These are phyloP conservation scores for Amoebophrya sp. DNA, from an alignment of 169 alveolate species.

Conservation along the genomic window DNA sequence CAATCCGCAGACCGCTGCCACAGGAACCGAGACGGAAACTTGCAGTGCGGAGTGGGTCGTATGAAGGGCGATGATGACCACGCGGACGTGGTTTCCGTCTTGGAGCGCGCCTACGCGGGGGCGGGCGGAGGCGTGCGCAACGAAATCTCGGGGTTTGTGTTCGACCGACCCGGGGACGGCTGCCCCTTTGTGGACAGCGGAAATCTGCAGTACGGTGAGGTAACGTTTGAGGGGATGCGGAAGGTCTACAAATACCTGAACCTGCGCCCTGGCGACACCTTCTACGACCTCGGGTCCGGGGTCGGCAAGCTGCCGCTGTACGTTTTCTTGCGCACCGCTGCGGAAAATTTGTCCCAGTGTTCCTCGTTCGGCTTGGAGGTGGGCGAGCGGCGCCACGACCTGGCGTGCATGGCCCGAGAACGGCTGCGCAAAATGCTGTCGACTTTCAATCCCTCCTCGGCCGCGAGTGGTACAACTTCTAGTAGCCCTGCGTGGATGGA, in stretches of 20 bases:
- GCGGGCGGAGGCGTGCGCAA: neutral
- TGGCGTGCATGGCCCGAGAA: neutral
- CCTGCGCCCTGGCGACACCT: neutral
- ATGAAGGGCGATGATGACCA: no score
- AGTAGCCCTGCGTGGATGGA: neutral
- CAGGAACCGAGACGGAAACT: no score
- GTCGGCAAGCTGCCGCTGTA: neutral
- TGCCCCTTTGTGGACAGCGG: neutral
- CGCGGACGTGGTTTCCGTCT: no score
- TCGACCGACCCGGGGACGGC: neutral
- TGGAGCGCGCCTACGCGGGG: neutral
- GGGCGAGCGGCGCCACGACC: neutral
- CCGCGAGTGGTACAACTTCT: neutral
- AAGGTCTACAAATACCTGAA: neutral
- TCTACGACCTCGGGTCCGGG: neutral
- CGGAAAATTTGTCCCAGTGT: neutral
- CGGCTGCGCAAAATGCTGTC: neutral
- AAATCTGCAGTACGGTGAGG: neutral
- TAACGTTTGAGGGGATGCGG: neutral
- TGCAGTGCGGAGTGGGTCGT: no score
- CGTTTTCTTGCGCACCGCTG: neutral
- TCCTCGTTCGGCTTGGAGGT: neutral
- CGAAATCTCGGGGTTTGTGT: neutral
- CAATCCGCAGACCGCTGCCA: no score
- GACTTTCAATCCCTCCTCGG: neutral